These are phyloP conservation scores for Naematelia encephala DNA, from an alignment of 768 basidiomycete species.

Conservation along the genomic window DNA sequence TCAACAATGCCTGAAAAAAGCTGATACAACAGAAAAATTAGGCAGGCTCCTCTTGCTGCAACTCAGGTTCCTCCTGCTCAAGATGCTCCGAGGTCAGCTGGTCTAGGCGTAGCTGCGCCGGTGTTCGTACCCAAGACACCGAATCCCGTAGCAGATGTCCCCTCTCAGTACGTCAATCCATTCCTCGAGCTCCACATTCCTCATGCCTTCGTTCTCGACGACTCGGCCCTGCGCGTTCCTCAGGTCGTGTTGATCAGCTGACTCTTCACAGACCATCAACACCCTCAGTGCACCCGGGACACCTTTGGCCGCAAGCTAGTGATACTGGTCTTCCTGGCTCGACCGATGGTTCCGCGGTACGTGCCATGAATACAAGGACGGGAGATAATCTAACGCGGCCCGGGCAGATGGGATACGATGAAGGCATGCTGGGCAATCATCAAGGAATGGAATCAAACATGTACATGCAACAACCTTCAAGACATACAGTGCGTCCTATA, in stretches of 20 bases:
- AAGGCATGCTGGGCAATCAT: slow-evolving; percentile 15
- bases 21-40: background rate
- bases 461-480: slow-evolving; percentile 46
- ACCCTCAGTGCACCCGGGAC: slow-evolving; percentile 4
- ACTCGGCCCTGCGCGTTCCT: no score
- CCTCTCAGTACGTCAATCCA: slow-evolving; percentile 22
- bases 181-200: no score
- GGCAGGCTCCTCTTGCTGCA: background rate
- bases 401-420: slow-evolving; percentile 10
- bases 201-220: no score
- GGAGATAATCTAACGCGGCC: slow-evolving; percentile 11
- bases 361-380: slow-evolving; percentile 18
- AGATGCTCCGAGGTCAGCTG: slow-evolving; percentile 12
- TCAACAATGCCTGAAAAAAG: slow-evolving; percentile 4
- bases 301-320: background rate
- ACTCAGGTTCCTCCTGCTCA: slow-evolving; percentile 1
- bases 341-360: slow-evolving; percentile 20
- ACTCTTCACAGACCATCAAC: slow-evolving; percentile 6
- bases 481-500: slow-evolving; percentile 63
- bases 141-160: slow-evolving; percentile 10
- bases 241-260: no score
- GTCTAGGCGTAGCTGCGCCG: slow-evolving; percentile 37
- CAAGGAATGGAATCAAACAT: slow-evolving; percentile 22
- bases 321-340: background rate
- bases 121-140: slow-evolving; percentile 46